These are phyloP conservation scores for Simmondsia chinensis DNA, from an alignment of 148 eudicot species.

Conservation along the genomic window DNA sequence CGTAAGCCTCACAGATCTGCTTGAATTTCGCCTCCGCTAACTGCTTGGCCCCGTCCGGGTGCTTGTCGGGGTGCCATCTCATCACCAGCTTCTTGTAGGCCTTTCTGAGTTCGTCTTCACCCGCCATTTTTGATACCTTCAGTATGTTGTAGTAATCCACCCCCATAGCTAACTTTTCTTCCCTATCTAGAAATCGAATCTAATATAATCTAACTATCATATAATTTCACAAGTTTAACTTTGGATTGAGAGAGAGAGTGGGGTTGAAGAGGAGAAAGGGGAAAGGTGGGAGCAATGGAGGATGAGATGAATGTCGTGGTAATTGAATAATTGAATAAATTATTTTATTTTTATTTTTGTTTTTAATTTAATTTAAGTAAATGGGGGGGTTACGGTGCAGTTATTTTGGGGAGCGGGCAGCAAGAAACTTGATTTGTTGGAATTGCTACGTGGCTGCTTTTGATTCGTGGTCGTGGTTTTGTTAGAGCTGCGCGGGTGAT, in stretches of 20 bases:
- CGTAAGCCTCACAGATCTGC: constrained; percentile 84
- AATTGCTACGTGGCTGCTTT: constrained; percentile 6
- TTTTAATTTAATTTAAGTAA: neutral
- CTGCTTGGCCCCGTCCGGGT: constrained; percentile 24
- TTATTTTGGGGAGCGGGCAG: constrained; percentile 19
- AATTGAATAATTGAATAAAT: neutral
- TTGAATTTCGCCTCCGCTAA: constrained; percentile 81
- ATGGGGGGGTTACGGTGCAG: constrained; percentile 2
- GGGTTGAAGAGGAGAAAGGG: too few relatives aligned
- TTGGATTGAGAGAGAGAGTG: too few relatives aligned
- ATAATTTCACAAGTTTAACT: too few relatives aligned
- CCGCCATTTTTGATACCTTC: constrained; percentile 28
- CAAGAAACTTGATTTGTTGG: constrained; percentile 4
- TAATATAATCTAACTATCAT: neutral
- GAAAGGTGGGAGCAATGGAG: too few relatives aligned
- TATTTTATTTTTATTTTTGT: constrained; percentile 2
- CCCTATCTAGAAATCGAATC: neutral
- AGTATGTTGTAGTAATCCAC: constrained; percentile 71
- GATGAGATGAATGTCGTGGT: neutral
- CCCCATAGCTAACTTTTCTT: constrained; percentile 23
- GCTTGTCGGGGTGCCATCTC: constrained; percentile 96
- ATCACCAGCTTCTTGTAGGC: constrained; percentile 74
- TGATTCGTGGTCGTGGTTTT: neutral
- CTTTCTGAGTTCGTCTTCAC: constrained; percentile 57
- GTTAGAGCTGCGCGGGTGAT: neutral